phyloP scores from a whole-genome alignment of 2,329 filamentous ascomycete species.

The Endoconidiophora laricicola region DNA sequence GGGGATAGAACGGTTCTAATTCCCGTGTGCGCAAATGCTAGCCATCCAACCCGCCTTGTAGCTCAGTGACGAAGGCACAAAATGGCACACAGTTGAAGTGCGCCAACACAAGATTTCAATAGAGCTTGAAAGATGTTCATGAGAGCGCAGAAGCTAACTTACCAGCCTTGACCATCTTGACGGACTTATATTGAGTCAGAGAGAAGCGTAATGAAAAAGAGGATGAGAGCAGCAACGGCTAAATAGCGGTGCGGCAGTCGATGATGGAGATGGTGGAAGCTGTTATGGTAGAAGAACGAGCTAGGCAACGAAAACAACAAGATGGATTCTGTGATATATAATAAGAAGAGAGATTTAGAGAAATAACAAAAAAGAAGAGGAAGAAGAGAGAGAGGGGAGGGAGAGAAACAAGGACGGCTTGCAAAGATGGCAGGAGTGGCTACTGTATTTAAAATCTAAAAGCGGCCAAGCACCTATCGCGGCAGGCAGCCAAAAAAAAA shows the following conservation, averaged over 20 bases:
- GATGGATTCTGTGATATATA: conserved; percentile 1
- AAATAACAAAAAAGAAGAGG: not conserved
- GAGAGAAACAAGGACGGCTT: conserved; percentile 1
- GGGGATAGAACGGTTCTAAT: not conserved
- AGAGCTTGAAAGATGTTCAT: not conserved
- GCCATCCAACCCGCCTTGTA: not conserved
- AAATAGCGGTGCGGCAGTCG: not conserved
- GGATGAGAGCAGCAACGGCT: not conserved
- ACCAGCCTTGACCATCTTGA: conserved; percentile 45
- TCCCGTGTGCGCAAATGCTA: not conserved
- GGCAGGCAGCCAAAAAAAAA: not conserved
- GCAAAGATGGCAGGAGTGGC: conserved; percentile 4
- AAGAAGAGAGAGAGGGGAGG: conserved; percentile 1
- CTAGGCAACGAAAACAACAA: conserved; percentile 1
- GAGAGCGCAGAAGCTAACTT: conserved; percentile 16
- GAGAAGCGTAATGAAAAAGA: conserved; percentile 5
- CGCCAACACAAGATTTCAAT: not conserved
- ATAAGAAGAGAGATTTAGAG: conserved; percentile 8
- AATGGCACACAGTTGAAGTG: not conserved
- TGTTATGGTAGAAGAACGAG: not conserved
- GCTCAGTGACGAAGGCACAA: not conserved
- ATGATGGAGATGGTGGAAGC: conserved; percentile 2
- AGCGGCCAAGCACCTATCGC: not conserved
- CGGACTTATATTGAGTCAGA: conserved; percentile 13
- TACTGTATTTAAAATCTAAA: too few species aligned